phyloP scores from a whole-genome alignment of 306 rosid species.

The Quercus suber region DNA sequence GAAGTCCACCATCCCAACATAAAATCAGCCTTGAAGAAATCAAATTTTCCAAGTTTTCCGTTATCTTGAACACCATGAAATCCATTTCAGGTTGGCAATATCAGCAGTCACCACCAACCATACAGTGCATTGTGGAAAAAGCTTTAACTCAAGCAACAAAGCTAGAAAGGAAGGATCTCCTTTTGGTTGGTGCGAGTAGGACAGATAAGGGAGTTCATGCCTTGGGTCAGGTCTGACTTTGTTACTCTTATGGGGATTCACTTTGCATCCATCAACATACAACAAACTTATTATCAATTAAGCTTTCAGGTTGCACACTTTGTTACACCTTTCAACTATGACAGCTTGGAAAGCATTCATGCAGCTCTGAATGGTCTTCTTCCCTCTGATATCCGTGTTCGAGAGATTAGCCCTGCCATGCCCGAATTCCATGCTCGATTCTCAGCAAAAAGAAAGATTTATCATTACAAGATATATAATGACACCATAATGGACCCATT shows the following conservation, averaged over 20 bases:
- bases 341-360: slow-evolving; percentile 59
- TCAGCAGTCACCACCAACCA: slow-evolving; percentile 86
- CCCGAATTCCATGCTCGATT: slow-evolving; percentile 91
- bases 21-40: too few relatives aligned
- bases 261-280: neutral
- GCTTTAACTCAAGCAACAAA: slow-evolving; percentile 67
- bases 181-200: slow-evolving; percentile 83
- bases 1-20: too few relatives aligned
- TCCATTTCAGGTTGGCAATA: slow-evolving; percentile 85
- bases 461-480: slow-evolving; percentile 89
- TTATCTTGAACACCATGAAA: slow-evolving; percentile 5
- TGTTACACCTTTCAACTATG: slow-evolving; percentile 74
- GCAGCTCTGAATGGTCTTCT: slow-evolving; percentile 82
- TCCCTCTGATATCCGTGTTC: slow-evolving; percentile 81
- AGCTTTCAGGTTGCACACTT: slow-evolving; percentile 90
- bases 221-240: slow-evolving; percentile 85
- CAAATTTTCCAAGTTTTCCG: neutral
- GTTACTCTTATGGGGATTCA: slow-evolving; percentile 18
- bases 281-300: slow-evolving; percentile 28
- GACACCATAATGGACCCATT: slow-evolving; percentile 80
- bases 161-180: slow-evolving; percentile 73
- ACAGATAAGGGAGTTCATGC: slow-evolving; percentile 95
- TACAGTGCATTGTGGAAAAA: slow-evolving; percentile 69
- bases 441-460: slow-evolving; percentile 77
- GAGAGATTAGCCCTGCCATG: slow-evolving; percentile 77